Percentiles rank a stretch among this genome's conserved stretches.
Evolutionary conservation across 2,329 filamentous ascomycete species (phyloP).

Genomic region (Colletotrichum truncatum): DNA sequence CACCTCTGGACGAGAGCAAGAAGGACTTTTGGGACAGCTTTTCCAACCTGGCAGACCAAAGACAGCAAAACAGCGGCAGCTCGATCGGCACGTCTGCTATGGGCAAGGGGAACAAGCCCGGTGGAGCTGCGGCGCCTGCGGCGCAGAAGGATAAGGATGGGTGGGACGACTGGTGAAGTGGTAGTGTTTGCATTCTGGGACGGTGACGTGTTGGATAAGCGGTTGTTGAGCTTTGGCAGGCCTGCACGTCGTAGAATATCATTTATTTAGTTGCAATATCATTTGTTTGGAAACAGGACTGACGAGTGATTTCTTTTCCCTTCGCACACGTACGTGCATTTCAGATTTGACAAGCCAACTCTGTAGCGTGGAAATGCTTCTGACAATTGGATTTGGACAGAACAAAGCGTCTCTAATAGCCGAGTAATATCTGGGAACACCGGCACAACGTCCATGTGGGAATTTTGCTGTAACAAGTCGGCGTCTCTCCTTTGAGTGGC

Average conservation of each 20-base stretch:
- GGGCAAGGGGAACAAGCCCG: constrained; percentile 58
- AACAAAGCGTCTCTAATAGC: not conserved
- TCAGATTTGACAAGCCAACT: not conserved
- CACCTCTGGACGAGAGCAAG: constrained; percentile 68
- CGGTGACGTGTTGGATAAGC: constrained; percentile 29
- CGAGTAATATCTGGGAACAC: not conserved
- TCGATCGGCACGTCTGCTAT: constrained; percentile 69
- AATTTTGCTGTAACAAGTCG: not conserved
- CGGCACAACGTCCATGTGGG: not conserved
- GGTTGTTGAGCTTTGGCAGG: constrained; percentile 20
- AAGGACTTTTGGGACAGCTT: constrained; percentile 95
- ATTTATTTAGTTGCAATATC: constrained; percentile 6
- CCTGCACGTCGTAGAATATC: constrained; percentile 26
- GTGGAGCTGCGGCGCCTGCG: constrained; percentile 39
- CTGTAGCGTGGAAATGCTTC: not conserved
- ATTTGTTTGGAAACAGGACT: not conserved
- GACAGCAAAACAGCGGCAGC: constrained; percentile 51
- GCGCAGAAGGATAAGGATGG: constrained; percentile 63
- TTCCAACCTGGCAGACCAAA: constrained; percentile 72
- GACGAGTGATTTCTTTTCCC: not conserved
- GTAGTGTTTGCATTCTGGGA: not conserved
- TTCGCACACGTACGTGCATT: not conserved
- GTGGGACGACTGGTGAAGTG: constrained; percentile 74
- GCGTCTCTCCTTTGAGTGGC: constrained; percentile 14
- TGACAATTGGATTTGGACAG: not conserved